A percentile compares a stretch with the other conserved stretches of the same genome.
phyloP scores from a whole-genome alignment of 2,329 filamentous ascomycete species.

The Aureobasidium sp. region DNA sequence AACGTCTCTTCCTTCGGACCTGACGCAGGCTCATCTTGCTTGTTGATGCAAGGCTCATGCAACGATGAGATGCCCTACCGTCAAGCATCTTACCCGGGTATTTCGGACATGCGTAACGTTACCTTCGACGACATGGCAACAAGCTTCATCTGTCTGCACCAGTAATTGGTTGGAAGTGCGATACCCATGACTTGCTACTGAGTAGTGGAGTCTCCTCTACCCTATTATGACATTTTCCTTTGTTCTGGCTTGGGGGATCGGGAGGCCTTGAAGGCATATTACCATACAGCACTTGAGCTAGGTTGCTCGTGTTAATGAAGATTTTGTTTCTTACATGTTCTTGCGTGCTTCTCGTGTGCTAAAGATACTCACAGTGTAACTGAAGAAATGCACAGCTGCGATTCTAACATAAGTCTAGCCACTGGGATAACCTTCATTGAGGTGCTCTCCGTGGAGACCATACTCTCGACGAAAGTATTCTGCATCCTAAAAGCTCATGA shows the following conservation, averaged over 20 bases:
- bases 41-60: constrained; percentile 9
- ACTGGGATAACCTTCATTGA: too few species aligned
- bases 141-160: constrained; percentile 10
- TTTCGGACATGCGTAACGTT: background rate
- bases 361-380: too few species aligned
- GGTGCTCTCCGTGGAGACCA: too few species aligned
- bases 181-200: background rate
- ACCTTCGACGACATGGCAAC: constrained; percentile 9
- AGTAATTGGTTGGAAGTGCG: background rate
- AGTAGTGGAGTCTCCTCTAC: background rate
- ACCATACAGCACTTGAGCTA: background rate
- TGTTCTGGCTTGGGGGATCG: background rate
- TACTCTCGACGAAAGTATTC: too few species aligned
- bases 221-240: background rate
- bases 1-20: constrained; percentile 9
- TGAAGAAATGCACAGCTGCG: too few species aligned
- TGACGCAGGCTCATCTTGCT: constrained; percentile 1
- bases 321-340: background rate
- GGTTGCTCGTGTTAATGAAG: background rate
- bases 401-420: too few species aligned
- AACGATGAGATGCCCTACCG: background rate
- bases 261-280: background rate
- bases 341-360: background rate
- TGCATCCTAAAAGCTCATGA: too few species aligned
- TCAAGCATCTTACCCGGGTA: background rate